Base-by-base conservation (phyloP, 345 rosid genomes). In the Balakata baccata region DNA sequence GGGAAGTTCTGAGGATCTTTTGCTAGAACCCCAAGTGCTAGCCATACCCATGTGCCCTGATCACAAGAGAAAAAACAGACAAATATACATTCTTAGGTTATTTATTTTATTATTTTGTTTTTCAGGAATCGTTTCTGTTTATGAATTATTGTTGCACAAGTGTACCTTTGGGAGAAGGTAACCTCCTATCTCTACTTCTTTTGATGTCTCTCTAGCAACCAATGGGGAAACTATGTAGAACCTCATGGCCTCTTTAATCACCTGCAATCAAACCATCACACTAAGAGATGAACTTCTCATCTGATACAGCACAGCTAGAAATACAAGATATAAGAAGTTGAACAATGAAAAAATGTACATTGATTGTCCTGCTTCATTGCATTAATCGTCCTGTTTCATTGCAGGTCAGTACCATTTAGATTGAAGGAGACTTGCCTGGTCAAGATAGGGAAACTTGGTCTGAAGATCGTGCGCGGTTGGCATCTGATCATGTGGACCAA, bases 41-140 rank as follows among this genome's bases (percentile, higher is more conserved):
- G 75, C 98, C 98, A 94, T 20, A 90, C 97, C 98, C 98, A 94
- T 54, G 98, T 92, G 14, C 94, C 95, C 96, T 94, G 83, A 47
- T 25, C 68, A 46, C 14, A 23, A 71, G 20, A 46, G 60, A 54
- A 1, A 8, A 2, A 58, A 69, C 7, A 37, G 7, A 43, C 41
- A 25, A 23, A 49, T 14, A 47, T 9, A 39, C 43, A 60, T 29
- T 22, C 17, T 18, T 20, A 16, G n/a, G 34, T 4, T 18, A 62
- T 6, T 34, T 29, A 1, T 29, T 29, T 29, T 29, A 29, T 29
- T 2, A 29, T 29, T 1, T 29, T 29, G 34, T 29, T 29, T 29
- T 29, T 29, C 34, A 29, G 34, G 34, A 29, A 29, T 29, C 34
- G n/a, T 8, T 38, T 14, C 23, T 45, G 70, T 11, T 50, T 45